Conservation (phyloP, 139 green algal genomes). For the Micractinium conductrix region DNA sequence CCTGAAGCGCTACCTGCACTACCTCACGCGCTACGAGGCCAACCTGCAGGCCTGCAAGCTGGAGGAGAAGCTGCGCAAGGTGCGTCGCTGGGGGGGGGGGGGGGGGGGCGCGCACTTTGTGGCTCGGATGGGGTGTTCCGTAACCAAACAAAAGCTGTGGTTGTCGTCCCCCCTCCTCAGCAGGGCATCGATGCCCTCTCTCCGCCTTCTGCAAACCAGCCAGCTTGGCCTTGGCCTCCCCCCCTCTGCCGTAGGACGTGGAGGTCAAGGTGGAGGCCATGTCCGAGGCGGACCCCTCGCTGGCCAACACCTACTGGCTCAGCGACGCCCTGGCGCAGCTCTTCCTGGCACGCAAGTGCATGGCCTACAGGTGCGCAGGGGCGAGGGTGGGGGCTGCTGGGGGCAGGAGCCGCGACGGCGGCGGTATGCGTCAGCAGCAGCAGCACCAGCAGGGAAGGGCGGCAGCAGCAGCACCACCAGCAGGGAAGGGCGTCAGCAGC, state of each 20-base stretch:
- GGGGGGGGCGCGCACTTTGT: too few relatives aligned
- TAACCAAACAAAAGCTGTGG: neutral
- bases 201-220: neutral
- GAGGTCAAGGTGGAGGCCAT: constrained; percentile 53
- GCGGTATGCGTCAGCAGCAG: too few relatives aligned
- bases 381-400: neutral
- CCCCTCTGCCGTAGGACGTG: neutral
- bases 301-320: constrained; percentile 56
- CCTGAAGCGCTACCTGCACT: constrained; percentile 93
- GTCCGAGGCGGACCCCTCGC: constrained; percentile 34
- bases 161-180: too few relatives aligned
- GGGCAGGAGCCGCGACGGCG: too few relatives aligned
- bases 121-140: neutral
- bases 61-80: constrained; percentile 58
- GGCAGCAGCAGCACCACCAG: too few relatives aligned
- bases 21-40: constrained; percentile 86
- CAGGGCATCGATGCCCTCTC: too few relatives aligned
- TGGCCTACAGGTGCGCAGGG: constrained; percentile 62
- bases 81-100: neutral
- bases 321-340: constrained; percentile 74
- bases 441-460: too few relatives aligned
- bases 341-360: constrained; percentile 66
- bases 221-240: neutral
- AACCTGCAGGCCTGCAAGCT: constrained; percentile 60
- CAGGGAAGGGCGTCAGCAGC: too few relatives aligned